Evolutionary conservation across 1,284 basidiomycete species (phyloP), one percentile per base, ranked within the genome.

Genomic region (Leccinum holopus): DNA sequence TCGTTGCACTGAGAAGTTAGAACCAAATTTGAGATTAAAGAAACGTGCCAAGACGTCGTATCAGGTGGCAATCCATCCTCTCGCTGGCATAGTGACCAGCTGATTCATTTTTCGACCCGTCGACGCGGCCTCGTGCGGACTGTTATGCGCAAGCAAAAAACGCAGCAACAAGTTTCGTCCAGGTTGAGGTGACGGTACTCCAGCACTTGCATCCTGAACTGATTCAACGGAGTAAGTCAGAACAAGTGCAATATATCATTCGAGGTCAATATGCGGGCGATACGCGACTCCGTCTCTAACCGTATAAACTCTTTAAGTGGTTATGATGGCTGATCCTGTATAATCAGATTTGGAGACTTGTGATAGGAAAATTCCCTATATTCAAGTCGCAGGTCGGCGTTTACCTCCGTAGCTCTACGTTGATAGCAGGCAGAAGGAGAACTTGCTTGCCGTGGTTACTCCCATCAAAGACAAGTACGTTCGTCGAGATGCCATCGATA

Each of bases 401-500:
- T 44, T 61, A 62, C 35, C 6, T 64, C 57, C 55, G 61, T 32
- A 69, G 37, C 35, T 55, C 37, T 2, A 41, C n/a, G 21, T 68
- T 35, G 2, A 66, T 55, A 7, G 61, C 69, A 54, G 69, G 71
- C 1, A 72, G 59, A 39, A 61, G 57, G 30, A 70, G 59, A 56
- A 63, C 44, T 0, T 11, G 60, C 57, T 67, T 57, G 2, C 56
- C 60, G 1, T 41, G 53, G 21, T 39, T 0, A 30, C 16, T 59
- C 30, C 2, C 60, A 35, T 52, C n/a, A 11, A 54, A 66, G 30
- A 63, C 30, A 39, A 71, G 58, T 30, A 71, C 53, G 44, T 70
- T 72, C 51, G 64, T 67, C 18, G 70, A 70, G 28, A 66, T 56
- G 2, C 72, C 70, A 8, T 72, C 60, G 14, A 73, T 56, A 58